phyloP scores from a whole-genome alignment of 1,284 basidiomycete species.

The Cutaneotrichosporon sp. region DNA sequence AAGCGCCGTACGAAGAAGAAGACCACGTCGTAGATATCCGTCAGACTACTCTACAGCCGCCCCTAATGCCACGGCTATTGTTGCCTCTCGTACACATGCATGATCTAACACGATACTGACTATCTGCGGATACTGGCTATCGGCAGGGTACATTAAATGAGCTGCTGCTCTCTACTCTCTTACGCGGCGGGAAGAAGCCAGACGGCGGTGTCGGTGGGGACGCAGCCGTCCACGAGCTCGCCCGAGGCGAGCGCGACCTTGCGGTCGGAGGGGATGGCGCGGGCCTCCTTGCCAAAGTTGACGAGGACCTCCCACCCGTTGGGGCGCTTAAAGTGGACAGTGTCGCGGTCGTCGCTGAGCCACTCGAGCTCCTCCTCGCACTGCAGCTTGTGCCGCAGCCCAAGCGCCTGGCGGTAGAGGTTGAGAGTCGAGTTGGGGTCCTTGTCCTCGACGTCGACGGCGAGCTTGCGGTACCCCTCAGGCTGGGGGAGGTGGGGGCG shows the following conservation, averaged over 20 bases:
- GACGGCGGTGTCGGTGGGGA: slow-evolving; percentile 23
- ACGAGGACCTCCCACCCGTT: slow-evolving; percentile 45
- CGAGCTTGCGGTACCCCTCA: slow-evolving; percentile 31
- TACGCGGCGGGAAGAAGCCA: slow-evolving; percentile 25
- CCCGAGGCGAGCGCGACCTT: slow-evolving; percentile 30
- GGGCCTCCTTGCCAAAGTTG: slow-evolving; percentile 34
- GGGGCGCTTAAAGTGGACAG: slow-evolving; percentile 40
- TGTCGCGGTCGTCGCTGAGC: slow-evolving; percentile 25
- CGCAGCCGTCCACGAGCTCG: slow-evolving; percentile 18
- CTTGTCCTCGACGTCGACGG: slow-evolving; percentile 36
- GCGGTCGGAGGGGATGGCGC: slow-evolving; percentile 31
- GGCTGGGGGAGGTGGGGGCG: slow-evolving; percentile 41
- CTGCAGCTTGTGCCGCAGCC: slow-evolving; percentile 34
- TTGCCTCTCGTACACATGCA: slow-evolving; percentile 2
- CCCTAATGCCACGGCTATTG: background rate
- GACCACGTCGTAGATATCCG: background rate
- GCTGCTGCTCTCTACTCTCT: slow-evolving; percentile 3
- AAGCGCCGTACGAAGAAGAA: slow-evolving; percentile 6
- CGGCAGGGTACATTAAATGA: slow-evolving; percentile 1
- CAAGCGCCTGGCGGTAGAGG: slow-evolving; percentile 39
- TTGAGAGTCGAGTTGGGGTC: slow-evolving; percentile 36
- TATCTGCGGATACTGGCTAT: slow-evolving; percentile 4
- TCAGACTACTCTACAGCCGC: background rate
- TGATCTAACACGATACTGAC: slow-evolving; percentile 1
- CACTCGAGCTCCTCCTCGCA: slow-evolving; percentile 41